Percentiles rank a stretch among this genome's conserved stretches.
phyloP scores from a whole-genome alignment of 139 green algal species.

The Volvox reticuliferus region DNA sequence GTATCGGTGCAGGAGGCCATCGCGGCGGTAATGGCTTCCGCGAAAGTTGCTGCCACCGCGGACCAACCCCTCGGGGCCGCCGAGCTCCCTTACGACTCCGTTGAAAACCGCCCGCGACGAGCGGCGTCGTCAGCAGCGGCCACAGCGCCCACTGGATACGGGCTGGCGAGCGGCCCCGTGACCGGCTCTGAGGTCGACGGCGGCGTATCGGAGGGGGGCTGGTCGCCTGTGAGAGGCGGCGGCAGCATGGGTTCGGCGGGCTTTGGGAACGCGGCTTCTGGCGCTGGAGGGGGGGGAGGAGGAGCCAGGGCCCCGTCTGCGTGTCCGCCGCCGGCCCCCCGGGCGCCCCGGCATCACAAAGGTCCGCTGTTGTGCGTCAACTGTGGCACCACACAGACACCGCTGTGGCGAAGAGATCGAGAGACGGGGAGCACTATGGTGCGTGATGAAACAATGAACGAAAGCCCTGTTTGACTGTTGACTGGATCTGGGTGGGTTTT shows the following conservation, averaged over 20 bases:
- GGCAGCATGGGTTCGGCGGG: no score
- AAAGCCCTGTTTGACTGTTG: not conserved
- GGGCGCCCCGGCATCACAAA: conserved; percentile 27
- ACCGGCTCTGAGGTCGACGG: no score
- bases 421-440: conserved; percentile 55
- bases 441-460: not conserved
- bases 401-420: conserved; percentile 58
- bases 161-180: no score
- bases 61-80: no score
- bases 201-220: not conserved
- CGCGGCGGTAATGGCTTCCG: no score
- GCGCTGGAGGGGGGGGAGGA: not conserved
- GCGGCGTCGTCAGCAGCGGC: no score
- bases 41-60: no score
- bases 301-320: not conserved
- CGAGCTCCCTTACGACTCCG: no score
- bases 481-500: not conserved
- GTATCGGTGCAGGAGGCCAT: no score
- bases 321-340: not conserved
- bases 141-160: no score
- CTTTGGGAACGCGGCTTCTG: not conserved
- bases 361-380: conserved; percentile 51
- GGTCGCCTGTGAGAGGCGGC: not conserved
- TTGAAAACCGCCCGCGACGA: no score
- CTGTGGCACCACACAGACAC: conserved; percentile 53